These are phyloP conservation scores for Haberlea rhodopensis DNA, from an alignment of 257 asterid genomes.

Conservation along the genomic window DNA sequence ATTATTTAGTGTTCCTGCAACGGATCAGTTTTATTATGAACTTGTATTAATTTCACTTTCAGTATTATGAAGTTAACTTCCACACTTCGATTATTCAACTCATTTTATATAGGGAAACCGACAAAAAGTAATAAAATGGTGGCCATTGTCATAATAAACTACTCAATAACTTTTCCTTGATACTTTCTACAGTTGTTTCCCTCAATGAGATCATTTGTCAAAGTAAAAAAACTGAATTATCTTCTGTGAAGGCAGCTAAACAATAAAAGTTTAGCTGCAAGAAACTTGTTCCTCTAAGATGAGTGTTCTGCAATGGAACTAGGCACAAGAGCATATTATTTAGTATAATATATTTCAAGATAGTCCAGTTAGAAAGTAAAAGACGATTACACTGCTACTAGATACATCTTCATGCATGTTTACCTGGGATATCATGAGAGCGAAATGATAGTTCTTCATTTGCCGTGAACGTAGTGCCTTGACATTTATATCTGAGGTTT, in stretches of 20 bases:
- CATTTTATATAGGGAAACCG: too few species aligned
- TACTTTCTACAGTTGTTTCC: too few species aligned
- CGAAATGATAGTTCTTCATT: conserved; percentile 92
- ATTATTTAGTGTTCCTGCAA: too few species aligned
- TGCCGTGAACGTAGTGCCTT: conserved; percentile 72
- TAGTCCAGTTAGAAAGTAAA: neutral
- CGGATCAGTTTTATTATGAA: too few species aligned
- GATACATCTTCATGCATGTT: conserved; percentile 20
- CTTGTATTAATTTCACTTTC: too few species aligned
- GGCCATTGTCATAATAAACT: too few species aligned
- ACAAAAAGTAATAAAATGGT: too few species aligned
- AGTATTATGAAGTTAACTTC: too few species aligned
- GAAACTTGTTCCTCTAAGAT: neutral
- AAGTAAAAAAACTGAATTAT: too few species aligned
- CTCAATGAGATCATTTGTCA: too few species aligned
- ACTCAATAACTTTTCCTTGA: too few species aligned
- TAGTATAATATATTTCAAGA: neutral
- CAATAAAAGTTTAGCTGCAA: neutral
- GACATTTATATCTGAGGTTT: conserved; percentile 59
- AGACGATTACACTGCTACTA: conserved; percentile 14
- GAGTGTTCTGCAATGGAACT: conserved; percentile 2
- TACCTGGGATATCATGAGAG: conserved; percentile 91
- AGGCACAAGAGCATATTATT: neutral
- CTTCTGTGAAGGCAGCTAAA: neutral
- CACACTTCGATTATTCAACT: too few species aligned